Evolutionary conservation across 176 grass and related monocot genomes (phyloP).

Genomic region (Zea mays): Zm-B73-REFERENCE-NAM-5.0 NC_050105.1:117376501-117377000

Average conservation of each 20-base stretch:
- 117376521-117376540: conserved; percentile 57
- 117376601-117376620: conserved; percentile 37
- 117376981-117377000: conserved; percentile 51
- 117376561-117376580: neutral
- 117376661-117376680: conserved; percentile 27
- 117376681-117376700: neutral
- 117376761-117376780: conserved; percentile 82
- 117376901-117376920: conserved; percentile 29
- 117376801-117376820: conserved; percentile 71
- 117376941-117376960: conserved; percentile 36
- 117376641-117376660: conserved; percentile 31
- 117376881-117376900: conserved; percentile 58
- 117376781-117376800: conserved; percentile 45
- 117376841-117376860: neutral
- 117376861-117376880: conserved; percentile 82
- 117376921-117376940: conserved; percentile 22
- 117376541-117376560: conserved; percentile 34
- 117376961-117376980: conserved; percentile 50
- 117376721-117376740: conserved; percentile 48
- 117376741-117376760: conserved; percentile 66
- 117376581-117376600: conserved; percentile 59
- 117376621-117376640: conserved; percentile 39
- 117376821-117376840: conserved; percentile 23
- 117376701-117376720: too few species aligned
- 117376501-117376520: conserved; percentile 50